Conservation (phyloP, 2,329 filamentous ascomycete species). For the Exutisphaerella laricina region DNA sequence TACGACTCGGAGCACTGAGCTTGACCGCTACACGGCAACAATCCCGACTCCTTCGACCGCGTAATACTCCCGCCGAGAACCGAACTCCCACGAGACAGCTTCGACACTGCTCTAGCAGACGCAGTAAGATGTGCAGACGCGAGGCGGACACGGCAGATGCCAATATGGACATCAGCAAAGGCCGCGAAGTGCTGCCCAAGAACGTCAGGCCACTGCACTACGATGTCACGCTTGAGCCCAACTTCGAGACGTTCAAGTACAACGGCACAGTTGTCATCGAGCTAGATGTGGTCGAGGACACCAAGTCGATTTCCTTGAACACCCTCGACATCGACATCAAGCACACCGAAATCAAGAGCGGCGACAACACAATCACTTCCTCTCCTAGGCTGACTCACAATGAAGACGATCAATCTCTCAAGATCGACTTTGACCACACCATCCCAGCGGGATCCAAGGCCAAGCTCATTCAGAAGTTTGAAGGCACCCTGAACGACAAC, state of each 20-base stretch:
- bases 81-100: constrained; percentile 11
- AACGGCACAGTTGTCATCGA: constrained; percentile 80
- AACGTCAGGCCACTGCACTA: constrained; percentile 93
- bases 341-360: constrained; percentile 61
- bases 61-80: constrained; percentile 6
- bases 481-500: constrained; percentile 78
- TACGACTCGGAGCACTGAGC: background rate
- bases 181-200: constrained; percentile 79
- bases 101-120: constrained; percentile 68
- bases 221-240: constrained; percentile 82
- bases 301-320: constrained; percentile 80
- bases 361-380: constrained; percentile 54
- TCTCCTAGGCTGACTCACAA: constrained; percentile 66
- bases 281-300: constrained; percentile 79
- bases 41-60: constrained; percentile 1
- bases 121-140: constrained; percentile 64
- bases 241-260: constrained; percentile 83
- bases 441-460: constrained; percentile 72
- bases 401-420: constrained; percentile 74
- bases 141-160: constrained; percentile 51
- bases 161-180: constrained; percentile 56
- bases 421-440: constrained; percentile 68
- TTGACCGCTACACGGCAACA: constrained; percentile 4
- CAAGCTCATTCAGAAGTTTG: constrained; percentile 70
- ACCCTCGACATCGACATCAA: constrained; percentile 81